Percentiles rank a stretch among this genome's conserved stretches.
Conservation (phyloP, 2,329 filamentous ascomycete species). For the Trichoderma lentiforme region DNA sequence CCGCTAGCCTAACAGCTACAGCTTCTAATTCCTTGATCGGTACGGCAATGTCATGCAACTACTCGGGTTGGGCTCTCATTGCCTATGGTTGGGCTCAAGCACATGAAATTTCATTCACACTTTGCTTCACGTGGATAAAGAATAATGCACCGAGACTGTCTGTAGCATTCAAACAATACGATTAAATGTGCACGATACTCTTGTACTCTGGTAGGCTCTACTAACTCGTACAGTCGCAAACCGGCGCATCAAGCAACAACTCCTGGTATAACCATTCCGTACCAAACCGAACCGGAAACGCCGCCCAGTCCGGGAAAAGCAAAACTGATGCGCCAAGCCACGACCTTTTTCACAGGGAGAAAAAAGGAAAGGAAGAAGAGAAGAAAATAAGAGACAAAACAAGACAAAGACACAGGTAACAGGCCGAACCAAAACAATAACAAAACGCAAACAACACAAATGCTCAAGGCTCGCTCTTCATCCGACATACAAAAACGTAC, state of each 20-base stretch:
- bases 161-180: conserved; percentile 7
- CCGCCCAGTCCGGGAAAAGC: conserved; percentile 4
- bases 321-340: conserved; percentile 11
- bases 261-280: conserved; percentile 12
- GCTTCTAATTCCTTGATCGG: neutral
- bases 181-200: conserved; percentile 15
- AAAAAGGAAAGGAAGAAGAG: neutral
- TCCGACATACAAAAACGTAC: conserved; percentile 13
- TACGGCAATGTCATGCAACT: neutral
- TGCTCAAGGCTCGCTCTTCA: conserved; percentile 15
- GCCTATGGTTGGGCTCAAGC: neutral
- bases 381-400: neutral
- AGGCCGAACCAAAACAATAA: neutral
- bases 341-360: neutral
- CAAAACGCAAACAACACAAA: neutral
- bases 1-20: neutral
- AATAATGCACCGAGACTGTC: neutral
- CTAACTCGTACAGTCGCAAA: neutral
- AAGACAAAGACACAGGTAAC: neutral
- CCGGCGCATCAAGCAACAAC: conserved; percentile 15
- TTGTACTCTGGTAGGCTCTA: neutral
- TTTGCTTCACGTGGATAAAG: neutral
- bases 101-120: neutral
- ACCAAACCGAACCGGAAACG: conserved; percentile 7
- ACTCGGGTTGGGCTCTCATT: neutral